Evolutionary conservation across 1,284 basidiomycete genomes (phyloP).

Genomic region (Cryptococcus sp.): DNA sequence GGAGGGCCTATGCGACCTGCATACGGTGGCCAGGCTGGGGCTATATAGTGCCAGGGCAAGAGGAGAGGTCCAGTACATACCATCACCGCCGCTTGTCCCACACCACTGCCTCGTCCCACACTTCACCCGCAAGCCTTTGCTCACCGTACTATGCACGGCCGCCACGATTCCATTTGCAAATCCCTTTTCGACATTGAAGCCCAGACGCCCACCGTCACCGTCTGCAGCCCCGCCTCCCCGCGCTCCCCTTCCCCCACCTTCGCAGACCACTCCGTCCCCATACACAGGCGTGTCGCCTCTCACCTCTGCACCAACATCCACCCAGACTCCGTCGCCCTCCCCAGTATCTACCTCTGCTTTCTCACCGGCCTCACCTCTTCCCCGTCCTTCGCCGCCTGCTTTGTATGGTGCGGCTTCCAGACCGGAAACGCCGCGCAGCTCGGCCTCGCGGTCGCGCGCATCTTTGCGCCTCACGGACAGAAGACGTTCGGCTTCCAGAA

Average conservation of each 20-base stretch:
- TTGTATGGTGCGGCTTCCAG: conserved; percentile 81
- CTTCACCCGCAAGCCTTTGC: too few relatives aligned
- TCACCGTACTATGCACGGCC: conserved; percentile 6
- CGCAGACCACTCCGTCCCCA: neutral
- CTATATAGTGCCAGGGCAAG: too few relatives aligned
- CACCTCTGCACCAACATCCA: conserved; percentile 8
- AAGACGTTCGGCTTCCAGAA: conserved; percentile 61
- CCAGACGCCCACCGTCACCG: neutral
- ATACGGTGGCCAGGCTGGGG: neutral
- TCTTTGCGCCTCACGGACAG: conserved; percentile 56
- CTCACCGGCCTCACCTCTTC: conserved; percentile 78
- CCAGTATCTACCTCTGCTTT: conserved; percentile 70
- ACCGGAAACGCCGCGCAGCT: conserved; percentile 57
- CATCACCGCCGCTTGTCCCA: neutral
- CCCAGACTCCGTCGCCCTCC: conserved; percentile 9
- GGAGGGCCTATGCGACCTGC: neutral
- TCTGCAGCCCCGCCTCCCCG: neutral
- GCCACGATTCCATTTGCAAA: conserved; percentile 5
- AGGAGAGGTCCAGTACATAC: too few relatives aligned
- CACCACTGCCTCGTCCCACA: neutral
- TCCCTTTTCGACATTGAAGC: conserved; percentile 6
- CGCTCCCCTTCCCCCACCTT: conserved; percentile 12
- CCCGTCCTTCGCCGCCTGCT: conserved; percentile 72
- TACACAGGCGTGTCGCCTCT: conserved; percentile 4
- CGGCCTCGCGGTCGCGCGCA: conserved; percentile 59